Conservation (phyloP, 805 yeast genomes). For the Pichia californica region DNA sequence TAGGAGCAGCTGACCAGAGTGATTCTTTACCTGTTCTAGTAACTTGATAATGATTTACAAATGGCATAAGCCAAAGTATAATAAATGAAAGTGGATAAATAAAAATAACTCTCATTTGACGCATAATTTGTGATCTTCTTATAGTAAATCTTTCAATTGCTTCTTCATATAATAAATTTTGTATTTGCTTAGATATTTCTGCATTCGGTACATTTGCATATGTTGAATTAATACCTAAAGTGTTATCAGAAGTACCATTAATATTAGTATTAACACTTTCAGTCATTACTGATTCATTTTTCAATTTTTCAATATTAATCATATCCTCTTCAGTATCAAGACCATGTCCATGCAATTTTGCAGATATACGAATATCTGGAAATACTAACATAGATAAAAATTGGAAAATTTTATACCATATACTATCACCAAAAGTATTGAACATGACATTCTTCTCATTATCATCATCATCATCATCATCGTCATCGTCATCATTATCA, state of each 20-base stretch:
- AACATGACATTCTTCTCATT: conserved; percentile 1
- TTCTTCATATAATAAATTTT: conserved; percentile 44
- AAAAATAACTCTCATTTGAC: conserved; percentile 74
- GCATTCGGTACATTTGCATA: conserved; percentile 8
- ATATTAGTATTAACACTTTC: neutral
- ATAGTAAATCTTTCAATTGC: conserved; percentile 54
- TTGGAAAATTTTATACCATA: conserved; percentile 28
- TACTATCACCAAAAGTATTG: conserved; percentile 22
- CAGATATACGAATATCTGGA: conserved; percentile 27
- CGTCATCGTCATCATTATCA: neutral
- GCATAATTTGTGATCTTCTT: conserved; percentile 60
- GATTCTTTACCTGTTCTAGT: conserved; percentile 47
- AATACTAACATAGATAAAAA: conserved; percentile 24
- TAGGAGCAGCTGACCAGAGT: conserved; percentile 58
- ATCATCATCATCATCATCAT: neutral
- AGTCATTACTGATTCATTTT: conserved; percentile 8
- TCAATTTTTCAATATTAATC: conserved; percentile 21
- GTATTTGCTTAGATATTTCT: conserved; percentile 27
- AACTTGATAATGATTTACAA: conserved; percentile 46
- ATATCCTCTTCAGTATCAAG: conserved; percentile 22
- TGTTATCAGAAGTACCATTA: neutral
- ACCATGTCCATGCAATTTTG: conserved; percentile 25
- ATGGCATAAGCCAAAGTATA: conserved; percentile 76
- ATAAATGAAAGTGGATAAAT: conserved; percentile 80
- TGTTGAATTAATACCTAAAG: neutral